These are phyloP conservation scores for Coelastrella sp. DNA, from an alignment of 139 green algal species.

Conservation along the genomic window DNA sequence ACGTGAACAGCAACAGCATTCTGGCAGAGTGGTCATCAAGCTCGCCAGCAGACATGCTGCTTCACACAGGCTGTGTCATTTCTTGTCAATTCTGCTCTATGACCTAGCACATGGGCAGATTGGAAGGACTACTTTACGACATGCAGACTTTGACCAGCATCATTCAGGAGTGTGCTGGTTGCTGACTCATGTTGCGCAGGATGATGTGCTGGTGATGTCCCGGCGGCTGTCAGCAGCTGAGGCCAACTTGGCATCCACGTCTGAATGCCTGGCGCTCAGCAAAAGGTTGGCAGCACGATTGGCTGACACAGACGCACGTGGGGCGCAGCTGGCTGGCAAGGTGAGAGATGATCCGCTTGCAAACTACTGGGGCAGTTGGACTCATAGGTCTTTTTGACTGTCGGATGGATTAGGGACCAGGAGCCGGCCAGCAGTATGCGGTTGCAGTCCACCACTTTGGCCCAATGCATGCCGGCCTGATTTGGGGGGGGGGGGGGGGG, in stretches of 20 bases:
- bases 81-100: too few relatives aligned
- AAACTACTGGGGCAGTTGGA: too few relatives aligned
- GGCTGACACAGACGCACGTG: slow-evolving; percentile 28
- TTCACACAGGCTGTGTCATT: not conserved
- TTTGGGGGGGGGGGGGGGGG: too few relatives aligned
- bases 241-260: not conserved
- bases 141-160: too few relatives aligned
- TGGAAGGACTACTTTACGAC: too few relatives aligned
- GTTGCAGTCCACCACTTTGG: too few relatives aligned
- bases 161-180: not conserved
- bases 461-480: too few relatives aligned
- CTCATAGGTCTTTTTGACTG: too few relatives aligned
- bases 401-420: too few relatives aligned
- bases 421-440: too few relatives aligned
- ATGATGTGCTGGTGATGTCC: not conserved
- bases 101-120: too few relatives aligned
- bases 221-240: slow-evolving; percentile 7
- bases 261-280: slow-evolving; percentile 16
- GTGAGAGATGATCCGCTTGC: not conserved
- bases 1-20: not conserved
- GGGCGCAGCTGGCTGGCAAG: slow-evolving; percentile 3
- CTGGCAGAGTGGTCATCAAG: not conserved
- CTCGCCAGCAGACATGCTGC: not conserved
- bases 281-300: slow-evolving; percentile 9
- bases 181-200: slow-evolving; percentile 3